Percentiles rank a stretch among this genome's conserved stretches.
Conservation (phyloP, 805 yeast species). For the Wickerhamiella cacticola region DNA sequence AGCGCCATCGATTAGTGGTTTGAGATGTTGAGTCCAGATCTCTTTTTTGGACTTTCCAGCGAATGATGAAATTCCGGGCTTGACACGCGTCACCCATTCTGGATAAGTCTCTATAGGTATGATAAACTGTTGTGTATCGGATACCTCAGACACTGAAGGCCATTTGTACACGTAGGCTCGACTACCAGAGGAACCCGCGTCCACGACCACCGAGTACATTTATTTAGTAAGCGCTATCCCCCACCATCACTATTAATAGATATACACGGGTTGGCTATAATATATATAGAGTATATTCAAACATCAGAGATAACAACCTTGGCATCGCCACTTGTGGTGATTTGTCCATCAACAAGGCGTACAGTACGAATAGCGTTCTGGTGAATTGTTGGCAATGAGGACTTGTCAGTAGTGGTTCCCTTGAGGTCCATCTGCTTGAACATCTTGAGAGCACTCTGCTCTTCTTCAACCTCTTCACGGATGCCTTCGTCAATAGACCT, state of each 20-base stretch:
- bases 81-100: slow-evolving; percentile 58
- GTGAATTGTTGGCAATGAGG: slow-evolving; percentile 61
- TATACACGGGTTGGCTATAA: too few species aligned
- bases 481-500: slow-evolving; percentile 51
- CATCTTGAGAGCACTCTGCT: slow-evolving; percentile 56
- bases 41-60: slow-evolving; percentile 36
- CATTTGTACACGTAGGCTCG: slow-evolving; percentile 74
- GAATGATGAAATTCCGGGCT: slow-evolving; percentile 76
- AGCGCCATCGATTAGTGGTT: slow-evolving; percentile 56
- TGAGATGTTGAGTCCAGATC: slow-evolving; percentile 63
- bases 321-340: slow-evolving; percentile 83
- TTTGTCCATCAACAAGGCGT: slow-evolving; percentile 46
- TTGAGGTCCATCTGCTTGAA: slow-evolving; percentile 91
- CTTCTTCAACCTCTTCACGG: slow-evolving; percentile 35
- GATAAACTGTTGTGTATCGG: slow-evolving; percentile 34
- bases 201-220: slow-evolving; percentile 77
- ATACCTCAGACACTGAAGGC: slow-evolving; percentile 40
- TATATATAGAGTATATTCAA: too few species aligned
- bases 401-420: slow-evolving; percentile 49
- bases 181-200: slow-evolving; percentile 94
- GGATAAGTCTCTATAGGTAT: slow-evolving; percentile 60
- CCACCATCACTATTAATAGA: too few species aligned
- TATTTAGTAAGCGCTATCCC: background rate
- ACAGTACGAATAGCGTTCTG: slow-evolving; percentile 75
- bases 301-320: slow-evolving; percentile 67